Base-by-base conservation (phyloP, 106 monocot species). In the Cymbidium sinense region DNA sequence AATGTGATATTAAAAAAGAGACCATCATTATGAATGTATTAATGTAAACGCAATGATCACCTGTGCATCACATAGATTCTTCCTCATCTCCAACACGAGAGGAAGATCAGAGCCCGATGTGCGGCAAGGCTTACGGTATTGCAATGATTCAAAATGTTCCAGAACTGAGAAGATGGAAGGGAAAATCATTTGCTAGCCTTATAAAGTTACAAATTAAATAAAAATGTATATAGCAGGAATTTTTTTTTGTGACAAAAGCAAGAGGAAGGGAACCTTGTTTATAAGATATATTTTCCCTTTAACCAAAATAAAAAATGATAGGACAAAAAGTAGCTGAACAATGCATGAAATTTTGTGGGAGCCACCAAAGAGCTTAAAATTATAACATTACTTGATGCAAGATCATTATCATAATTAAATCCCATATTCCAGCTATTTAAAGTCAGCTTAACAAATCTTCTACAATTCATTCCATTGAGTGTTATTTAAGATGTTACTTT, bases 31-130 rank as follows among this genome's bases (percentile, higher is more conserved):
- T 74, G 61, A 5, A 71, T 28, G 12, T 34, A 61, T 71, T 15
- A 25, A 79, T 27, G 0, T 29, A 25, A 52, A n/a, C 33, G 13
- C n/a, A 34, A 73, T 19, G 33, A 21, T 23, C 50, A 92, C 96
- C 94, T 94, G 94, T 50, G 80, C 81, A 9, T 90, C 84, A 80
- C 96, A 98, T 75, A 85, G 67, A 79, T 87, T 85, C 79, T 98
- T 92, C 76, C 82, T 81, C 43, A 90, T 27, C 55, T 84, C 79
- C 70, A 88, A 85, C 88, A 87, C 79, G 77, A 37, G 35, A 39
- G 84, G 84, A 73, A 94, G 83, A 92, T 94, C 90, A 61, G 79
- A 78, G 62, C 51, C 61, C 30, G 89, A 87, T 52, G 67, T 64
- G 78, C 92, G 86, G 71, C 87, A 88, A 76, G 76, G 79, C 35